Conservation (phyloP, 106 monocot species). For the Apostasia ramifera region DNA sequence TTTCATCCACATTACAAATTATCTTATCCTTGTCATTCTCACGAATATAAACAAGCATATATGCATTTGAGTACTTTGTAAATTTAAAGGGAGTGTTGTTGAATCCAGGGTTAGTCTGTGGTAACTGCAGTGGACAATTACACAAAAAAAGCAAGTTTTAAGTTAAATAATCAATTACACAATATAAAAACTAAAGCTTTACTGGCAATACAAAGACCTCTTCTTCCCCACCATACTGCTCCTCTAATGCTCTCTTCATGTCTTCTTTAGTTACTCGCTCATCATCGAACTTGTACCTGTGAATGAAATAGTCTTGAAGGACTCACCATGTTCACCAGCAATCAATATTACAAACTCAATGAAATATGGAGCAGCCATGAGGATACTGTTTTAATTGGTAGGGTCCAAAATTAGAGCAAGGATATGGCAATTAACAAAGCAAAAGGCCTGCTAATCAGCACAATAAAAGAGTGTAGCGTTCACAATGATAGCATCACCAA, state of each 20-base stretch:
- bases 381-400: too few relatives aligned
- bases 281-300: conserved; percentile 99
- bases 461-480: too few relatives aligned
- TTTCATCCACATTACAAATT: conserved; percentile 97
- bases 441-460: too few relatives aligned
- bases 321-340: conserved; percentile 13
- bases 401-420: too few relatives aligned
- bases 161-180: conserved; percentile 1
- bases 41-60: conserved; percentile 98
- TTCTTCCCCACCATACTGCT: conserved; percentile 98
- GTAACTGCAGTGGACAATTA: conserved; percentile 40
- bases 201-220: conserved; percentile 44
- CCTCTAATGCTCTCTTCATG: conserved; percentile 83
- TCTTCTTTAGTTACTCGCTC: conserved; percentile 99
- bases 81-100: conserved; percentile 94
- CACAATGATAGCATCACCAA: too few relatives aligned
- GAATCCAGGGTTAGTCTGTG: conserved; percentile 92
- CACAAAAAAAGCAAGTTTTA: conserved; percentile 7
- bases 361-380: too few relatives aligned
- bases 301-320: background rate
- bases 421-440: too few relatives aligned
- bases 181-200: background rate
- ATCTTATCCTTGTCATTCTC: conserved; percentile 98
- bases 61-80: conserved; percentile 99
- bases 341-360: too few relatives aligned